Percentiles rank a stretch among this genome's conserved stretches.
Evolutionary conservation across 2,329 filamentous ascomycete species (phyloP).

Genomic region (Periconia sp.): DNA sequence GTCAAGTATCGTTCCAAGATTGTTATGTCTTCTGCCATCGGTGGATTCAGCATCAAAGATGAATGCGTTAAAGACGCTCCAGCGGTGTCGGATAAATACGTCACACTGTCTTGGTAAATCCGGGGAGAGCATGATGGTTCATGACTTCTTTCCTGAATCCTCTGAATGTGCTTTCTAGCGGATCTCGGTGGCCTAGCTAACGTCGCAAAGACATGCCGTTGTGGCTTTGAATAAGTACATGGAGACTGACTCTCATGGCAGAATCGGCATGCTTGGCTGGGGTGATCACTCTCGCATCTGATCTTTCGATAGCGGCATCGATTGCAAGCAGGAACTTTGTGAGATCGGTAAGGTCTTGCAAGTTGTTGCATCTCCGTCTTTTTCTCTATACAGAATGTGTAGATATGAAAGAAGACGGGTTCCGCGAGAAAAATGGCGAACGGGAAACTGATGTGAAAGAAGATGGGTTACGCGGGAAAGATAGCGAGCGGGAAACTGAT

Average conservation of each 20-base stretch:
- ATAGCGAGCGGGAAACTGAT: too few relatives aligned
- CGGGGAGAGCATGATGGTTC: not conserved
- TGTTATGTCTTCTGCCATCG: constrained; percentile 24
- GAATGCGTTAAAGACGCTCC: constrained; percentile 16
- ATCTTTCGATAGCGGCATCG: constrained; percentile 16
- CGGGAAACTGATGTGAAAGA: too few relatives aligned
- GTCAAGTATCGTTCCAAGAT: constrained; percentile 20
- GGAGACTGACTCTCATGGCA: constrained; percentile 14
- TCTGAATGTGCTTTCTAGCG: too few relatives aligned
- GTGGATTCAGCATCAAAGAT: constrained; percentile 22
- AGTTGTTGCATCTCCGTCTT: not conserved
- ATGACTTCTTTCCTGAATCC: too few relatives aligned
- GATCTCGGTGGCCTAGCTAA: not conserved
- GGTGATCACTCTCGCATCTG: constrained; percentile 17
- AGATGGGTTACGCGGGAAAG: too few relatives aligned
- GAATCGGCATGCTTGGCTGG: constrained; percentile 15
- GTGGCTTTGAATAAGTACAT: constrained; percentile 9
- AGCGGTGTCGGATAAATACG: constrained; percentile 5
- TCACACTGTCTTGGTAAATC: not conserved
- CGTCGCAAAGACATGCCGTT: not conserved
- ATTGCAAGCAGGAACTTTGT: constrained; percentile 15
- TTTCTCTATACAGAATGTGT: too few relatives aligned
- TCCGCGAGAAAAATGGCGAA: too few relatives aligned
- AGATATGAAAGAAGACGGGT: too few relatives aligned
- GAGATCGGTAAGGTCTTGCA: constrained; percentile 3